A percentile compares a stretch with the other conserved stretches of the same genome.
phyloP scores from a whole-genome alignment of 2,329 filamentous ascomycete genomes.

The Penicillium concentricum region DNA sequence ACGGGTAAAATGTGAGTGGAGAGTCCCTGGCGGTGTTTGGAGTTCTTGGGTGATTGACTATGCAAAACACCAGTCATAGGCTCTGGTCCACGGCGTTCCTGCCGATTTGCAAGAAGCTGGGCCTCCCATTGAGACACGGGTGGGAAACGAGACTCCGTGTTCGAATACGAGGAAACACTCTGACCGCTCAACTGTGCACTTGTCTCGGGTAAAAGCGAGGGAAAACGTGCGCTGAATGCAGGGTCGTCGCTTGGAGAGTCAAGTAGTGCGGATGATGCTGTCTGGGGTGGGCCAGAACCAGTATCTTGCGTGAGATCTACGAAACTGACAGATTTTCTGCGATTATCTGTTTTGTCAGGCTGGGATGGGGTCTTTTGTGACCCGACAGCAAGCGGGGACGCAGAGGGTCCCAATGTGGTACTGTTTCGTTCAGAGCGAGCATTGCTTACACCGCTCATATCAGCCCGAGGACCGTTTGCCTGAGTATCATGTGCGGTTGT shows the following conservation, averaged over 20 bases:
- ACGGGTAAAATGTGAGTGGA: neutral
- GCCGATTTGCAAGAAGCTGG: conserved; percentile 29
- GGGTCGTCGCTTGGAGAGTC: conserved; percentile 33
- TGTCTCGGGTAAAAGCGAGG: conserved; percentile 31
- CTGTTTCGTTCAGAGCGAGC: neutral
- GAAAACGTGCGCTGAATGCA: conserved; percentile 35
- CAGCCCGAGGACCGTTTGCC: neutral
- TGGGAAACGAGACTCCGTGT: conserved; percentile 31
- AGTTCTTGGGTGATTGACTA: neutral
- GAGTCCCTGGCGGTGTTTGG: neutral
- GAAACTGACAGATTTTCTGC: conserved; percentile 20
- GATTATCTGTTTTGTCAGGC: neutral
- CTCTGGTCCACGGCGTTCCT: conserved; percentile 2
- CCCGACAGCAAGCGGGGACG: neutral
- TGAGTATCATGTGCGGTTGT: neutral
- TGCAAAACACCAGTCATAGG: neutral
- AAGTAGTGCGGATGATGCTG: conserved; percentile 22
- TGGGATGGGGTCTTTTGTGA: neutral
- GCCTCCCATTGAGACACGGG: conserved; percentile 41
- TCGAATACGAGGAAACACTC: conserved; percentile 19
- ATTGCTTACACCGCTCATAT: neutral
- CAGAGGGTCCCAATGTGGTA: neutral
- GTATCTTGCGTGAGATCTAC: conserved; percentile 2
- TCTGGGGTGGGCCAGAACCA: neutral
- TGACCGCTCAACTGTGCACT: conserved; percentile 4